Conservation (phyloP, 441 rosid genomes). For the Lepidium campestre region DNA sequence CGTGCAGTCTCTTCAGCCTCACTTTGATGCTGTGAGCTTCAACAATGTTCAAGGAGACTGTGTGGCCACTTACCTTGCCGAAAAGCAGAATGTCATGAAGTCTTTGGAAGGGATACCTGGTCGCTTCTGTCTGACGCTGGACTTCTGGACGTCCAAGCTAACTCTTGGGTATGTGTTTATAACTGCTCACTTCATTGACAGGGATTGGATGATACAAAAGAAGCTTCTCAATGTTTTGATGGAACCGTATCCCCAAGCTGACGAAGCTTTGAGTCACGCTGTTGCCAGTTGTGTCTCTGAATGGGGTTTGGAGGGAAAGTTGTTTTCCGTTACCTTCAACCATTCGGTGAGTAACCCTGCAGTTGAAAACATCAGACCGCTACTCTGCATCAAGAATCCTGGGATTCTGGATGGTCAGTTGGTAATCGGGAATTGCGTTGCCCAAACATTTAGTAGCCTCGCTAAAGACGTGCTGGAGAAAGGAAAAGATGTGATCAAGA, state of each 20-base stretch:
- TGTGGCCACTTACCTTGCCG: slow-evolving; percentile 67
- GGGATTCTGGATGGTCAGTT: slow-evolving; percentile 69
- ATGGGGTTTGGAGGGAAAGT: slow-evolving; percentile 73
- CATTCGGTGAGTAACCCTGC: slow-evolving; percentile 47
- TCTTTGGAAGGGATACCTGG: slow-evolving; percentile 67
- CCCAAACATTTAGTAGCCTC: slow-evolving; percentile 44
- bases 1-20: slow-evolving; percentile 75
- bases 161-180: slow-evolving; percentile 65
- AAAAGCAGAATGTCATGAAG: slow-evolving; percentile 71
- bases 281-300: slow-evolving; percentile 77
- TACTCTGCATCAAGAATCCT: slow-evolving; percentile 64
- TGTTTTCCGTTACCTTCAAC: slow-evolving; percentile 67
- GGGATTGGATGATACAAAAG: slow-evolving; percentile 71
- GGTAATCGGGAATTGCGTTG: slow-evolving; percentile 58
- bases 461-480: slow-evolving; percentile 50
- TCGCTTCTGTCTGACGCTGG: slow-evolving; percentile 65
- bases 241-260: slow-evolving; percentile 85
- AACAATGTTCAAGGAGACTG: slow-evolving; percentile 83
- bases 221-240: slow-evolving; percentile 70
- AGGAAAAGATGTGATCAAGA: slow-evolving; percentile 53
- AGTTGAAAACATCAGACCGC: slow-evolving; percentile 56
- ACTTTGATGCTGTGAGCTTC: slow-evolving; percentile 57
- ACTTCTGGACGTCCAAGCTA: slow-evolving; percentile 65
- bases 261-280: slow-evolving; percentile 63
- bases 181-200: slow-evolving; percentile 71